Base-by-base conservation (phyloP, 768 basidiomycete species). In the Suillus hirtellus region DNA sequence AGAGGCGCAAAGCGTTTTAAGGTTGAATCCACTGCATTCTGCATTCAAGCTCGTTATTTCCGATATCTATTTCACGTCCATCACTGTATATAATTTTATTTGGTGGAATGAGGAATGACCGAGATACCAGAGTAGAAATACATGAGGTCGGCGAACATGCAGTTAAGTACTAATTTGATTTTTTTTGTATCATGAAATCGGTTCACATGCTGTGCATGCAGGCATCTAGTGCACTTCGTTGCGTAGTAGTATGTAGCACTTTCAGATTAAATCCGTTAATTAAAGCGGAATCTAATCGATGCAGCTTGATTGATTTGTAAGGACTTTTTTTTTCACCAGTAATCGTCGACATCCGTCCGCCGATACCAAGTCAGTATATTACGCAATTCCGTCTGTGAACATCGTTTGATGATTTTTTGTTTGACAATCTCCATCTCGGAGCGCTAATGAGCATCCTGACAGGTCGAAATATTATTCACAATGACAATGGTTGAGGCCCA, bases 51-150 rank as follows among this genome's bases (percentile, higher is more conserved):
- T 56, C 10, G 24, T 56, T 58, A 58, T 58, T 58, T 58, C 56
- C 56, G 56, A 58, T 58, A 58, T 58, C 55, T 56, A 56, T 10
- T 40, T 56, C 55, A 56, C 55, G 38, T 40, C 24, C 56, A 42
- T 56, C 24, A 56, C 38, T 58, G 56, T 58, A 58, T 58, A 27
- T 27, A 19, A 31, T 19, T 27, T 17, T 56, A 40, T 37, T 17
- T 8, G 38, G 34, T 21, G 35, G 24, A 56, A 55, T 55, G 34
- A 38, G 3, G 15, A 15, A 56, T 21, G 21, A 17, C 24, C 24
- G 56, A 12, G 17, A 53, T 58, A 9, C 27, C 38, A 38, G 56
- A 15, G 1, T 19, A 58, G 27, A 19, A 27, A 58, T 58, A 31
- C 24, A 19, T 27, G 27, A 58, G 27, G 40, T 42, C 6, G 56